Conservation (phyloP, 2,329 filamentous ascomycete genomes). For the Venturia effusa region DNA sequence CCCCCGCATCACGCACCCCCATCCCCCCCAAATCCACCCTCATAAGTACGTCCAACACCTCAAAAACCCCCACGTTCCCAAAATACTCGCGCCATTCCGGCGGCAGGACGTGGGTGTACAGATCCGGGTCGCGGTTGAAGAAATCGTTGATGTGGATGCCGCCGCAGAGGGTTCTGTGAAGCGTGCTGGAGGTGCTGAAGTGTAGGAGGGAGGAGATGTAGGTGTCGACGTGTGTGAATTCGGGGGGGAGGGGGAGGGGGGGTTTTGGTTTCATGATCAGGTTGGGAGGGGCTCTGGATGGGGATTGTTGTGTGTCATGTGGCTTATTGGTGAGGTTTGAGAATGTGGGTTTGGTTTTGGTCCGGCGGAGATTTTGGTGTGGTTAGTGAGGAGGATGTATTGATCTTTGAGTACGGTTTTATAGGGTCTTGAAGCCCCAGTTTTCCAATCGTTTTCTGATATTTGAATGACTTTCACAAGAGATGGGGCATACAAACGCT, state of each 20-base stretch:
- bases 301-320: too few relatives aligned
- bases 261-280: slow-evolving; percentile 13
- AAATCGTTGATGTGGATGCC: slow-evolving; percentile 97
- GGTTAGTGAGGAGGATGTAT: neutral
- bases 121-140: slow-evolving; percentile 71
- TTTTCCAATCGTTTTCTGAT: too few relatives aligned
- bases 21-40: slow-evolving; percentile 54
- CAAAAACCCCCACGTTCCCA: slow-evolving; percentile 56
- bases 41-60: slow-evolving; percentile 71
- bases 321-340: too few relatives aligned
- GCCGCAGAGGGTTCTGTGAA: slow-evolving; percentile 83
- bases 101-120: slow-evolving; percentile 70
- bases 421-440: too few relatives aligned
- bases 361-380: neutral
- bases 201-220: slow-evolving; percentile 70
- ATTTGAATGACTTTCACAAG: too few relatives aligned
- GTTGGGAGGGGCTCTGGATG: too few relatives aligned
- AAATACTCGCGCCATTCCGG: slow-evolving; percentile 76
- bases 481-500: too few relatives aligned
- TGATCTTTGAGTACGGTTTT: too few relatives aligned
- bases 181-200: slow-evolving; percentile 62
- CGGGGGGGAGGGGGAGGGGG: slow-evolving; percentile 56
- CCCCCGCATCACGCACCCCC: slow-evolving; percentile 3
- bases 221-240: slow-evolving; percentile 59
- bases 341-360: neutral